Evolutionary conservation across 1,139 yeast genomes (phyloP).

Genomic region (Taphrina deformans): DNA sequence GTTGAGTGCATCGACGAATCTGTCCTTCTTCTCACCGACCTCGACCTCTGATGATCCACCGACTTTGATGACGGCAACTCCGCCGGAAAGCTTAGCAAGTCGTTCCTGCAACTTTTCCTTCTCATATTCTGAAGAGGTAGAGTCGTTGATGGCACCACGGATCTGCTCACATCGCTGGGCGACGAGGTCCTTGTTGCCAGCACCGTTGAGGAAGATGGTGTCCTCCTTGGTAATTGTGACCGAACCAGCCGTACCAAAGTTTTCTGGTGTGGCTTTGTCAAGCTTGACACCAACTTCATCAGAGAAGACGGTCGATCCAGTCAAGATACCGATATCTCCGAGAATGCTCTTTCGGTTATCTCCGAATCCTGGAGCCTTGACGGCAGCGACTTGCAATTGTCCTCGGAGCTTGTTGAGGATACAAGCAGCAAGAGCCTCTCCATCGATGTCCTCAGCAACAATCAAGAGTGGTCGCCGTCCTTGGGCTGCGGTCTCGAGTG

Average conservation of each 20-base stretch:
- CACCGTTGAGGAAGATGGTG: conserved; percentile 93
- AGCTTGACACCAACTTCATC: conserved; percentile 98
- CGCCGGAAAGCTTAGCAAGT: conserved; percentile 96
- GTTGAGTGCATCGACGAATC: conserved; percentile 97
- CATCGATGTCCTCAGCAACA: conserved; percentile 96
- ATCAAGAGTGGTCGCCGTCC: conserved; percentile 92
- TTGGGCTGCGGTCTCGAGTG: conserved; percentile 92
- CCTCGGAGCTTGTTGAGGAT: conserved; percentile 97
- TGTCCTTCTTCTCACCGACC: conserved; percentile 99
- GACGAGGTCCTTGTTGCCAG: conserved; percentile 86
- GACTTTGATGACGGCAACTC: conserved; percentile 97
- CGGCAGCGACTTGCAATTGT: conserved; percentile 97
- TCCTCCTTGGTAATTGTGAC: conserved; percentile 96
- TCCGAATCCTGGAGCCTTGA: conserved; percentile 99
- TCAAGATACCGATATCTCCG: conserved; percentile 94
- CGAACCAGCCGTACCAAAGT: conserved; percentile 91
- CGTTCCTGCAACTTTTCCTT: conserved; percentile 97
- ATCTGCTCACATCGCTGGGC: conserved; percentile 95
- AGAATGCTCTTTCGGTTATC: conserved; percentile 98
- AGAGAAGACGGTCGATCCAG: conserved; percentile 98
- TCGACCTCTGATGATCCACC: conserved; percentile 99
- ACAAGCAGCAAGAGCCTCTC: conserved; percentile 99
- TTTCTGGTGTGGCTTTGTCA: conserved; percentile 88
- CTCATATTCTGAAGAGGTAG: conserved; percentile 88
- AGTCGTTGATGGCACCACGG: conserved; percentile 71